These are phyloP conservation scores for Uronychia binucleata DNA, from an alignment of 73 alveolate species.

Conservation along the genomic window DNA sequence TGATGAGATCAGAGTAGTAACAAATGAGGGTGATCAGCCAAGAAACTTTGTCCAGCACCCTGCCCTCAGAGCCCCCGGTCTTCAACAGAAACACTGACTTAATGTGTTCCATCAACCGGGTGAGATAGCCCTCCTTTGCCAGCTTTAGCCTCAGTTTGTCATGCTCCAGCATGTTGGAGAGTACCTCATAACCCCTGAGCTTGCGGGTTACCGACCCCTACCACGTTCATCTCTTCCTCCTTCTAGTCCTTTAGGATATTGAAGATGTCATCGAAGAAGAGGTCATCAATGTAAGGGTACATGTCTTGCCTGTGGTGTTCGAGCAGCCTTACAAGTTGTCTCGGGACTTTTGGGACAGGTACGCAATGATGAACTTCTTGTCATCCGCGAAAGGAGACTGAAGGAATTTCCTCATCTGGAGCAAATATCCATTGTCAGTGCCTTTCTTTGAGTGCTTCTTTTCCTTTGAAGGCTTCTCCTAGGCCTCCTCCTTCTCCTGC, in stretches of 20 bases:
- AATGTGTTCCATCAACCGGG: conserved; percentile 14
- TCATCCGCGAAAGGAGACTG: conserved; percentile 50
- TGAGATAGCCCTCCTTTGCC: conserved; percentile 25
- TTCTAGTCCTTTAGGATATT: conserved; percentile 12
- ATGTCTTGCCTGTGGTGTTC: conserved; percentile 21
- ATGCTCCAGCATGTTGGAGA: conserved; percentile 20
- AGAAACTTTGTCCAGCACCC: conserved; percentile 36
- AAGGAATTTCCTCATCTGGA: conserved; percentile 14
- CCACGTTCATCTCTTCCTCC: conserved; percentile 17
- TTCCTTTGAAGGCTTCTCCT: neutral
- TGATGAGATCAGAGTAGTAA: conserved; percentile 36
- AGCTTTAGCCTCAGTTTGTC: conserved; percentile 12
- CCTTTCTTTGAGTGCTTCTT: neutral
- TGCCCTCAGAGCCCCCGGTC: neutral
- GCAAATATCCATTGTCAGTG: neutral
- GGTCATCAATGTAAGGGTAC: conserved; percentile 9
- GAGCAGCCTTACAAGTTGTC: conserved; percentile 36
- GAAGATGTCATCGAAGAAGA: conserved; percentile 48
- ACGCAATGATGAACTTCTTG: conserved; percentile 28
- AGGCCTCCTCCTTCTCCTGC: neutral
- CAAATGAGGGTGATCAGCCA: conserved; percentile 46
- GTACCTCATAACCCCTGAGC: conserved; percentile 37
- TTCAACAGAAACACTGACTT: neutral
- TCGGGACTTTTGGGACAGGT: conserved; percentile 31
- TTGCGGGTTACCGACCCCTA: neutral